Evolutionary conservation across 2,329 filamentous ascomycete species (phyloP), one percentile per base, ranked within the genome.

Genomic region (Chrysosporium queenslandicum): DNA sequence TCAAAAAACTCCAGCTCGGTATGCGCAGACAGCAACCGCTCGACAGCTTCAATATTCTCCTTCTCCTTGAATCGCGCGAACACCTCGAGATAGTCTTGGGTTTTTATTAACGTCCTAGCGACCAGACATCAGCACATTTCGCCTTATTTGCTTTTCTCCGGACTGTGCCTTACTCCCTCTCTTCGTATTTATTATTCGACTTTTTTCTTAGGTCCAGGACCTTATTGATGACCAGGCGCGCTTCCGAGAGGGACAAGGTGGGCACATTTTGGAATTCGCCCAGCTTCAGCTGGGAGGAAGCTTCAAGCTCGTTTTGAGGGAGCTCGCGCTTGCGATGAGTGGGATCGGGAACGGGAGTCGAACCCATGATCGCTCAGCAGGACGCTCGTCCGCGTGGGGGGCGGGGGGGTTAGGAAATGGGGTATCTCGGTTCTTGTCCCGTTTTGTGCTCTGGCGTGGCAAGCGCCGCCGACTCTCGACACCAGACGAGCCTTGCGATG

Each of bases 1-100:
- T 98, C 92, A 67, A 97, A 97, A 68, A 89, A 86, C 63, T 87
- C 86, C 61, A 98, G 74, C 66, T 88, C 82, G 23, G 68, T 71
- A 65, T 88, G 85, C 54, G 84, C 80, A 59, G 86, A 86, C 58
- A 96, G 78, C 61, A 96, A 75, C 55, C 87, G 82, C 71, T 94
- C 89, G 29, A 97, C 88, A n/a, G 88, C 87, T 72, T 95, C 87
- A 64, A 95, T 86, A 60, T 92, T 92, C 68, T 94, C 87, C 68
- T 91, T 89, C 63, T 90, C 83, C 73, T 95, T 94, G 78, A 97
- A 97, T 32, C 92, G 86, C 16, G 90, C 86, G 71, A 98, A 98
- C 57, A 89, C 83, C 63, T 95, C 89, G 50, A 97, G 81, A 71
- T 98, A 97, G 65, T 90, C 87, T 59, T 89, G 79, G 23, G 91